Evolutionary conservation across 768 basidiomycete species (phyloP).

Genomic region (Udeniomyces megalosporus): DNA sequence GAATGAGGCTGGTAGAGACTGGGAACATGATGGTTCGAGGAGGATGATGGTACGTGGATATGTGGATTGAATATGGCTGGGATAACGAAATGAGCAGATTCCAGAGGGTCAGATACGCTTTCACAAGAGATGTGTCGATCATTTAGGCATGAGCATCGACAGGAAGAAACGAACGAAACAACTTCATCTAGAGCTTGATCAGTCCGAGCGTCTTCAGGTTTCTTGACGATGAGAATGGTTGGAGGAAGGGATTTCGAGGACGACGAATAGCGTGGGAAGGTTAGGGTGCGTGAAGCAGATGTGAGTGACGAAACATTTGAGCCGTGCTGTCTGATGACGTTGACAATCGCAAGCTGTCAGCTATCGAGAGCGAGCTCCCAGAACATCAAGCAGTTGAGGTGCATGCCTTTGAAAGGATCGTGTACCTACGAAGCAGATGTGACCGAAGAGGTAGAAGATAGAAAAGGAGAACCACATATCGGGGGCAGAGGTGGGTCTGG

Average conservation of each 20-base stretch:
- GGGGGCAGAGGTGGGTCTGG: too few relatives aligned
- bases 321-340: too few relatives aligned
- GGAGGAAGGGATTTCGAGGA: not conserved
- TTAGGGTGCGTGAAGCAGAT: not conserved
- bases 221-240: constrained; percentile 28
- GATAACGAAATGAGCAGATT: constrained; percentile 17
- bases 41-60: constrained; percentile 18
- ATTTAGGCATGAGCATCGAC: too few relatives aligned
- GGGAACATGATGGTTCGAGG: constrained; percentile 31
- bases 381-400: too few relatives aligned
- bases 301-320: not conserved
- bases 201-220: constrained; percentile 26
- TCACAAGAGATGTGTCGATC: too few relatives aligned
- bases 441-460: not conserved
- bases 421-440: too few relatives aligned
- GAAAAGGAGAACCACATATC: not conserved
- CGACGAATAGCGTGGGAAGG: not conserved
- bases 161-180: constrained; percentile 1
- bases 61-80: constrained; percentile 13
- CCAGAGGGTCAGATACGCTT: too few relatives aligned
- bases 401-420: too few relatives aligned
- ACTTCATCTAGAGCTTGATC: constrained; percentile 21
- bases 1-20: too few relatives aligned
- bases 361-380: too few relatives aligned
- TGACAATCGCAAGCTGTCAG: too few relatives aligned